phyloP scores from a whole-genome alignment of 805 yeast genomes.

The Kodamaea kaohsiungensis region DNA sequence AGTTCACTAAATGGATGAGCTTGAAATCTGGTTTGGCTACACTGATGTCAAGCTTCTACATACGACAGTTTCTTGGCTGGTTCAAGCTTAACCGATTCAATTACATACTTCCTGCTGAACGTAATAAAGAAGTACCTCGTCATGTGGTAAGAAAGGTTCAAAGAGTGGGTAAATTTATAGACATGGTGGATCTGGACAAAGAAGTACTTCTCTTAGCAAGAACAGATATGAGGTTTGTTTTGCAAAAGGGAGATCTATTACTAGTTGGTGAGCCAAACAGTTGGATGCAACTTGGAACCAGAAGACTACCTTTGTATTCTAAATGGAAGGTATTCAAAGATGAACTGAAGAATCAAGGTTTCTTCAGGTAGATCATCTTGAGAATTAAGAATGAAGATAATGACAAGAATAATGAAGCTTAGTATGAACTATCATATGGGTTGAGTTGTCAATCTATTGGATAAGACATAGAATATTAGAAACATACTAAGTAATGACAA shows the following conservation, averaged over 20 bases:
- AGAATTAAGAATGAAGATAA: background rate
- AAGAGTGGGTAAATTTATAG: conserved; percentile 12
- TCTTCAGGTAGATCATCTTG: background rate
- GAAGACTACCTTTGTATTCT: conserved; percentile 1
- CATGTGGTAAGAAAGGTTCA: background rate
- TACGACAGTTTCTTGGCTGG: conserved; percentile 10
- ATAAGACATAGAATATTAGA: background rate
- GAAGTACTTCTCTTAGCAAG: conserved; percentile 5
- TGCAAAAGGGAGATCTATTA: conserved; percentile 7
- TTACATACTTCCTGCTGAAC: conserved; percentile 2
- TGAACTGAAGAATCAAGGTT: conserved; percentile 1
- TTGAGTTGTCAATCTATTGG: too few species aligned
- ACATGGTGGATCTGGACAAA: conserved; percentile 5
- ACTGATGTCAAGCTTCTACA: background rate
- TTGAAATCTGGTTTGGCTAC: background rate
- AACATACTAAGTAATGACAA: too few species aligned
- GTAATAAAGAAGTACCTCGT: background rate
- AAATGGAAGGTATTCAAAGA: conserved; percentile 10
- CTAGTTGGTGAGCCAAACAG: conserved; percentile 4
- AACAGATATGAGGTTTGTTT: conserved; percentile 8
- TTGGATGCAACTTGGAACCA: background rate
- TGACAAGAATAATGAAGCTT: background rate
- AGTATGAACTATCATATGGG: too few species aligned
- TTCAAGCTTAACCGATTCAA: conserved; percentile 11
- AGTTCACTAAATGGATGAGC: background rate